These are phyloP conservation scores for Corchorus capsularis DNA, from an alignment of 345 rosid genomes.

Conservation along the genomic window DNA sequence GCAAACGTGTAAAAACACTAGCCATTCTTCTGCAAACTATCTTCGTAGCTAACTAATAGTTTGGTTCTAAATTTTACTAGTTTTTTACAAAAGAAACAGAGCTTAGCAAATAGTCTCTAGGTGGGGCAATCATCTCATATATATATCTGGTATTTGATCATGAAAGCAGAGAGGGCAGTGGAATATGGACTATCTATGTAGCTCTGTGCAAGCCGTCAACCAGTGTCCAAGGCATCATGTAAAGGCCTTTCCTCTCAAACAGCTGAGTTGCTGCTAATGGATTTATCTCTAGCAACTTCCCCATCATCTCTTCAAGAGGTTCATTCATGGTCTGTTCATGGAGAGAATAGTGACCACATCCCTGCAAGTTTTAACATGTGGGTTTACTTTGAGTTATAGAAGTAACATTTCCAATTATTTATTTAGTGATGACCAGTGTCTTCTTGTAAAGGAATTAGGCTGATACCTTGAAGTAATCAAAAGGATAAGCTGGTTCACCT, in stretches of 20 bases:
- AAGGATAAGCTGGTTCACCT: slow-evolving; percentile 42
- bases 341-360: slow-evolving; percentile 49
- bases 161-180: background rate
- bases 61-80: background rate
- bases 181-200: background rate
- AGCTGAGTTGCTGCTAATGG: slow-evolving; percentile 47
- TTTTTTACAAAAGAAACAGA: background rate
- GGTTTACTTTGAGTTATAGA: background rate
- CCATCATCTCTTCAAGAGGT: slow-evolving; percentile 56
- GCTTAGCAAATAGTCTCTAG: background rate
- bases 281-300: slow-evolving; percentile 43
- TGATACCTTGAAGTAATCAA: slow-evolving; percentile 50
- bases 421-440: background rate
- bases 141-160: background rate
- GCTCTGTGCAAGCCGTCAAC: slow-evolving; percentile 31
- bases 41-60: background rate
- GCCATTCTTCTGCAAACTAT: slow-evolving; percentile 8
- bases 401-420: background rate
- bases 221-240: slow-evolving; percentile 44
- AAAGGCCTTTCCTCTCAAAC: slow-evolving; percentile 56
- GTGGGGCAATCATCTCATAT: background rate
- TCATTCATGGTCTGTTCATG: slow-evolving; percentile 41
- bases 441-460: background rate
- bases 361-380: slow-evolving; percentile 38
- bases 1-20: background rate